Conservation (phyloP, 768 basidiomycete genomes). For the Strobilomyces confusus region DNA sequence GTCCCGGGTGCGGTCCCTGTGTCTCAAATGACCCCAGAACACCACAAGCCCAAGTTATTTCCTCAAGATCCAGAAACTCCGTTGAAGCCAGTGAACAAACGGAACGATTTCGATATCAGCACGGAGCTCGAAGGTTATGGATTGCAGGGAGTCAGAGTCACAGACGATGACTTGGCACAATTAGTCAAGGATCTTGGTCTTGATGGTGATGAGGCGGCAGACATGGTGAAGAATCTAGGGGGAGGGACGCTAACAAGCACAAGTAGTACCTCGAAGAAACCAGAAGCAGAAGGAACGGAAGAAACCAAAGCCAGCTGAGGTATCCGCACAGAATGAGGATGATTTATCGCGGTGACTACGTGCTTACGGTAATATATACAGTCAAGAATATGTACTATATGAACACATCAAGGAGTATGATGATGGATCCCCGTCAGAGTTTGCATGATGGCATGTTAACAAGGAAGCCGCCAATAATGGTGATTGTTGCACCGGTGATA, state of each 20-base stretch:
- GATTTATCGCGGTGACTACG: conserved; percentile 1
- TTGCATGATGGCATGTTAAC: conserved; percentile 37
- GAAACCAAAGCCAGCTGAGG: not conserved
- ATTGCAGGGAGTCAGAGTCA: conserved; percentile 72
- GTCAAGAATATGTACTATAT: not conserved
- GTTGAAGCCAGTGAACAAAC: conserved; percentile 55
- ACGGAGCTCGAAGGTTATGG: conserved; percentile 67
- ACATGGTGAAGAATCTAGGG: conserved; percentile 63
- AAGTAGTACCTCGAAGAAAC: conserved; percentile 7
- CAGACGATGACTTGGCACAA: conserved; percentile 67
- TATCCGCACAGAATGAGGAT: conserved; percentile 1
- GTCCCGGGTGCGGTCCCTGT: conserved; percentile 77
- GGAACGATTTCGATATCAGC: conserved; percentile 58
- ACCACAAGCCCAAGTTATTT: conserved; percentile 55
- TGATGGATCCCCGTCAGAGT: conserved; percentile 21
- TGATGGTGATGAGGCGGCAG: conserved; percentile 70
- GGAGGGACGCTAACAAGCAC: conserved; percentile 21
- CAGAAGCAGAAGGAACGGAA: conserved; percentile 5
- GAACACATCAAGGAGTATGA: not conserved
- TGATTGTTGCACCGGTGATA: conserved; percentile 60
- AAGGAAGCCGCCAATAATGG: conserved; percentile 57
- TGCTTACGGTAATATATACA: conserved; percentile 4
- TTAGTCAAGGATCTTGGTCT: conserved; percentile 75
- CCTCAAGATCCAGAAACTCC: conserved; percentile 43
- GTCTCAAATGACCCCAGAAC: conserved; percentile 77